A percentile compares a stretch with the other conserved stretches of the same genome.
phyloP scores from a whole-genome alignment of 1,284 basidiomycete species.

The Fomitopsis pinicola region DNA sequence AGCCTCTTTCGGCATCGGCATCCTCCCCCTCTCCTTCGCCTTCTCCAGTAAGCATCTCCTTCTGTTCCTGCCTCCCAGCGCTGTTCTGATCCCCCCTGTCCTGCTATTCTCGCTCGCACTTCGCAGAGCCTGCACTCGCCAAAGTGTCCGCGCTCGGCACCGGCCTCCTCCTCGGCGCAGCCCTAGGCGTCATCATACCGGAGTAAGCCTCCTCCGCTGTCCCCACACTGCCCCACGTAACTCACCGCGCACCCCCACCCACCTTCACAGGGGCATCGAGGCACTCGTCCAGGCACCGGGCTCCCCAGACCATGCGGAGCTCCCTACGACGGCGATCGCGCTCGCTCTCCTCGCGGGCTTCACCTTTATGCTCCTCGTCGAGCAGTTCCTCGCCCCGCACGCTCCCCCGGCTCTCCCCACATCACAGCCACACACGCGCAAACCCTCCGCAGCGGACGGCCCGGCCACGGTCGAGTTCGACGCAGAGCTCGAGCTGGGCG shows the following conservation, averaged over 20 bases:
- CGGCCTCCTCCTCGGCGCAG: constrained; percentile 86
- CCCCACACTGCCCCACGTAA: neutral
- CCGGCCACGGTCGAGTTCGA: constrained; percentile 47
- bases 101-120: neutral
- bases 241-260: neutral
- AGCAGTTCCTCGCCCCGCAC: constrained; percentile 54
- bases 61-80: neutral
- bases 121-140: constrained; percentile 51
- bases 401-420: constrained; percentile 16
- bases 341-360: constrained; percentile 79
- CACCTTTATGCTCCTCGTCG: constrained; percentile 78
- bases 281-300: constrained; percentile 37
- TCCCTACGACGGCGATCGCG: constrained; percentile 59
- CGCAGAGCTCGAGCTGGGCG: constrained; percentile 43
- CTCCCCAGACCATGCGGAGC: constrained; percentile 20
- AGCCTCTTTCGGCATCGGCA: constrained; percentile 71
- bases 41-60: constrained; percentile 59
- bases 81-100: neutral
- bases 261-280: constrained; percentile 54
- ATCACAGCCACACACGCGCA: constrained; percentile 12
- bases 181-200: constrained; percentile 87
- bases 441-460: constrained; percentile 11
- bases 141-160: constrained; percentile 69
- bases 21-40: constrained; percentile 69
- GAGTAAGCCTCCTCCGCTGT: constrained; percentile 54